Evolutionary conservation across 2,329 filamentous ascomycete species (phyloP).

Genomic region (Cryphonectria parasitica): DNA sequence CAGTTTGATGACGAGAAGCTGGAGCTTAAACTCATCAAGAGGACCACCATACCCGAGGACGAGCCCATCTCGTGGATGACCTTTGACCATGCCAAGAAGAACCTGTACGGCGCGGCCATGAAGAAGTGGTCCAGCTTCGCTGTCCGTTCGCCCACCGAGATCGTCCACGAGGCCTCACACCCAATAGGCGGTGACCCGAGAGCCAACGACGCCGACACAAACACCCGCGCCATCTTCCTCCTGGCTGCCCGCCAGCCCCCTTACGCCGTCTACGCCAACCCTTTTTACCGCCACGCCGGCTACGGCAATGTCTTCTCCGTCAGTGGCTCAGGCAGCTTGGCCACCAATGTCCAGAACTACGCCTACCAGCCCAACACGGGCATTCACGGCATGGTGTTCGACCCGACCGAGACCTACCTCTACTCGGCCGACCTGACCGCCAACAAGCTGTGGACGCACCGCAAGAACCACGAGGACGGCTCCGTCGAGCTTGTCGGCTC

Average conservation of each 20-base stretch:
- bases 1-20: slow-evolving; percentile 83
- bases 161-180: slow-evolving; percentile 74
- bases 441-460: slow-evolving; percentile 85
- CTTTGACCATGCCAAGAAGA: slow-evolving; percentile 81
- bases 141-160: slow-evolving; percentile 75
- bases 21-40: slow-evolving; percentile 75
- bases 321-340: slow-evolving; percentile 59
- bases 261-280: slow-evolving; percentile 85
- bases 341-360: slow-evolving; percentile 72
- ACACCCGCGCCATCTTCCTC: slow-evolving; percentile 88
- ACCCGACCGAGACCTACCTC: slow-evolving; percentile 72
- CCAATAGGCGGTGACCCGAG: slow-evolving; percentile 74
- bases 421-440: slow-evolving; percentile 79
- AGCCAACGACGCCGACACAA: slow-evolving; percentile 71
- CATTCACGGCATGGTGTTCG: slow-evolving; percentile 83
- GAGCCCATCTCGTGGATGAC: slow-evolving; percentile 95
- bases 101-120: slow-evolving; percentile 88
- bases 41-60: slow-evolving; percentile 78
- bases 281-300: slow-evolving; percentile 85
- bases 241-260: slow-evolving; percentile 78
- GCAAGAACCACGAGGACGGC: slow-evolving; percentile 56
- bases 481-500: slow-evolving; percentile 65
- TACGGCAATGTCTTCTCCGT: slow-evolving; percentile 78
- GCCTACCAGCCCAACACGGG: slow-evolving; percentile 70
- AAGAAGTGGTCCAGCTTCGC: slow-evolving; percentile 89